Evolutionary conservation across 2,329 filamentous ascomycete species (phyloP), one percentile per base, ranked within the genome.

Genomic region (Hymenoscyphus scutula): DNA sequence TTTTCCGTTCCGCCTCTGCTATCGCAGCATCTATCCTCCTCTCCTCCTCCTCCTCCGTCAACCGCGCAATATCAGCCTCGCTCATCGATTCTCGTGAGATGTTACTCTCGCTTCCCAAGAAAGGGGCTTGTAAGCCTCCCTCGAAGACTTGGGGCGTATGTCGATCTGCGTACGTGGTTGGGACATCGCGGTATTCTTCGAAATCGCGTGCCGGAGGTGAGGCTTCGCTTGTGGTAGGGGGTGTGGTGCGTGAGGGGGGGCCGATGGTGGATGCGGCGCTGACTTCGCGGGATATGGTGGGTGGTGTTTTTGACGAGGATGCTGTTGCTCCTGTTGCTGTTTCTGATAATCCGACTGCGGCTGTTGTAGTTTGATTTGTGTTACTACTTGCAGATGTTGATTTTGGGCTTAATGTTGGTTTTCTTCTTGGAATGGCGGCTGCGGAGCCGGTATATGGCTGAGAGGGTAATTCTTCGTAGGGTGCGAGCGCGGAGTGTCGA

Each of bases 11-110:
- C 19, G 70, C 68, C 32, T 69, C 70, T 51, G 69, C 71, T 59
- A 72, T 72, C 34, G 71, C 71, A 48, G 65, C 67, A 61, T 72
- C 71, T 23, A 72, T 72, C 57, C 67, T 69, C 61, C 70, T 66
- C 66, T 73, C 71, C 54, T 73, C 71, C 25, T 73, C 71, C 41
- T 72, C 71, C 30, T 64, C 63, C 23, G 37, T 45, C 56, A 71
- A 58, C 61, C 66, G 62, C 59, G 64, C 66, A 2, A 69, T 51
- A 54, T 73, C 71, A 6, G 71, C 71, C 0, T 64, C 59, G 34
- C 62, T 71, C 67, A 72, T 69, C 3, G 68, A 66, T 13, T 38
- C 54, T 13, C 25, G 54, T 5, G 53, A 19, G 23, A 51, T 48
- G 6, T 29, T 19, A 2, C 53, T 58, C 10, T 60, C 60, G 41